phyloP scores from a whole-genome alignment of 371 early-diverging fungal species.

The Capniomyces stellatus region DNA sequence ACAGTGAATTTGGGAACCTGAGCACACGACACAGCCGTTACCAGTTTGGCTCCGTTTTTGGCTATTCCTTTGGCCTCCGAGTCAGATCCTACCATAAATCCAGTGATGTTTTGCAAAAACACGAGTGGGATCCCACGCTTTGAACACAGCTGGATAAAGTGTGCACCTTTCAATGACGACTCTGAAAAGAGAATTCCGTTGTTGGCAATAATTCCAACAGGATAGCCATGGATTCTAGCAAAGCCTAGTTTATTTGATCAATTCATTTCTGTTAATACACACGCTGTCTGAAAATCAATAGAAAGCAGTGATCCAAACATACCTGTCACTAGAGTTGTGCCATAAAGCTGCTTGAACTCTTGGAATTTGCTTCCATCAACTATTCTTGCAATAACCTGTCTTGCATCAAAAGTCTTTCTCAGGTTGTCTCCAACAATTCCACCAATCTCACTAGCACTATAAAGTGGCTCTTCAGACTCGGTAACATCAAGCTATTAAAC shows the following conservation, averaged over 20 bases:
- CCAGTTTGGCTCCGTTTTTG: constrained; percentile 95
- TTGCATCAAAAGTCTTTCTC: constrained; percentile 76
- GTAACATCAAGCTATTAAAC: constrained; percentile 24
- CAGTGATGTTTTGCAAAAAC: constrained; percentile 93
- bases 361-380: constrained; percentile 87
- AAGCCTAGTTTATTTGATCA: constrained; percentile 31
- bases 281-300: not conserved
- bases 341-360: constrained; percentile 93
- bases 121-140: constrained; percentile 86
- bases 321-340: constrained; percentile 75
- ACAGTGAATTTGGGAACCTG: constrained; percentile 92
- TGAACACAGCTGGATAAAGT: constrained; percentile 90
- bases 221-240: constrained; percentile 80
- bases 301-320: constrained; percentile 14
- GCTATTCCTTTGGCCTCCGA: constrained; percentile 97
- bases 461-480: constrained; percentile 63
- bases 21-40: constrained; percentile 89
- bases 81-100: constrained; percentile 92
- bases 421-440: constrained; percentile 93
- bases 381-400: constrained; percentile 86
- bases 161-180: constrained; percentile 90
- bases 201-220: constrained; percentile 95
- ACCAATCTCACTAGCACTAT: constrained; percentile 66
- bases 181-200: constrained; percentile 95
- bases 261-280: constrained; percentile 13